Base-by-base conservation (phyloP, 352 stramenopile species). In the Pseudoperonospora humuli region DNA sequence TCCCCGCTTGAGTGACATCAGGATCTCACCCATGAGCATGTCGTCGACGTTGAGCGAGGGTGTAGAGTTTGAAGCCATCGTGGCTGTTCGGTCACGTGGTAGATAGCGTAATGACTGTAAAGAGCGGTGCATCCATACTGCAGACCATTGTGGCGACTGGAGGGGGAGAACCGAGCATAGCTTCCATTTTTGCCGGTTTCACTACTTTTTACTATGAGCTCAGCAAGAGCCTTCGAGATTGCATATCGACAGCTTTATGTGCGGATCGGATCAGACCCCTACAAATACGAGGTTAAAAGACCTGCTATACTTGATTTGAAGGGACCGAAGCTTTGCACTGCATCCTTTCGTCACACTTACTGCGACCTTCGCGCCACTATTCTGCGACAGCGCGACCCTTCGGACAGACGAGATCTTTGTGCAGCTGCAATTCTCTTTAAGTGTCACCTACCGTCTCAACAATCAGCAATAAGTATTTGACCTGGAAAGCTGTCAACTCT, bases 21-120 rank as follows among this genome's bases (percentile, higher is more conserved):
- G 75, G 58, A 87, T 87, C 61, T 87, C 72, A 26, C 75, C 70
- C 57, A 84, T 82, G 25, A 76, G 70, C 49, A 87, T 45, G 47
- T 85, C 75, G 44, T 87, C 75, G 8, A 61, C 58, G 41, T 54
- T 85, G 37, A 87, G 57, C 0, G 42, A 45, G 3, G 38, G 13
- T 3, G 44, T 6, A 1, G 35, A n/a, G 17, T 23, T 38, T 24
- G 32, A 36, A 17, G 5, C 19, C 15, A 43, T 39, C 4, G 35
- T 38, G 36, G 45, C n/a, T 33, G 20, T 40, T 43, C 34, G 32
- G 32, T 19, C 29, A 52, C 38, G 39, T n/a, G 29, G 57, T 45
- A 40, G 48, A 64, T 64, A 34, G n/a, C 15, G 44, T 63, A 54
- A 43, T 64, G 58, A 60, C 31, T n/a, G 26, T 6, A 23, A 13